phyloP scores from a whole-genome alignment of 495 filamentous ascomycete genomes.

The Parathielavia hyrcaniae region DNA sequence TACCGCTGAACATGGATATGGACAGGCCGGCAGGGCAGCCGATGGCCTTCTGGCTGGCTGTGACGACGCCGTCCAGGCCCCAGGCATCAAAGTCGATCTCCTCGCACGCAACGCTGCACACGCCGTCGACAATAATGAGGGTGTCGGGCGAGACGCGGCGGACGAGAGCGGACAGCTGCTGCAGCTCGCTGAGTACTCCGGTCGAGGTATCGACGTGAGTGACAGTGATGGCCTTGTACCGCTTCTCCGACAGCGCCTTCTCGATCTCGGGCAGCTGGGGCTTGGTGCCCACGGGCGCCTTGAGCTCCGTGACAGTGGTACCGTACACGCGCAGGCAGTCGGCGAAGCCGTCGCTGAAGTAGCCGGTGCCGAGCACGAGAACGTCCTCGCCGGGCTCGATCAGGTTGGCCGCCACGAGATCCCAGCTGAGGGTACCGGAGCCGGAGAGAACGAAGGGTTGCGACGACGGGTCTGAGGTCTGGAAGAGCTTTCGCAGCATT shows the following conservation, averaged over 20 bases:
- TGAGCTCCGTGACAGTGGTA: constrained; percentile 79
- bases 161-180: constrained; percentile 73
- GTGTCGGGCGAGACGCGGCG: constrained; percentile 83
- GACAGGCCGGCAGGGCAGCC: constrained; percentile 89
- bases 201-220: constrained; percentile 98
- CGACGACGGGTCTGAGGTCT: constrained; percentile 69
- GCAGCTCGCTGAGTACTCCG: constrained; percentile 85
- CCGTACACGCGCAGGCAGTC: constrained; percentile 89
- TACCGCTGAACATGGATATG: constrained; percentile 85
- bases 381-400: constrained; percentile 82
- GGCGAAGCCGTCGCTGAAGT: constrained; percentile 94
- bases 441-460: constrained; percentile 92
- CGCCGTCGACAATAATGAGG: constrained; percentile 85
- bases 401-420: constrained; percentile 86
- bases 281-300: constrained; percentile 79
- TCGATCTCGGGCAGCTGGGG: constrained; percentile 85
- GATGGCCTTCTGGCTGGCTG: constrained; percentile 93
- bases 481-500: constrained; percentile 87
- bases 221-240: constrained; percentile 86
- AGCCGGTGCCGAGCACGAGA: constrained; percentile 88
- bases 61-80: constrained; percentile 87
- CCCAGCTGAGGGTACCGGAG: constrained; percentile 94
- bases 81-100: constrained; percentile 94
- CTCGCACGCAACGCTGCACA: constrained; percentile 93
- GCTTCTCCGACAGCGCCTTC: constrained; percentile 75